A percentile compares a stretch with the other conserved stretches of the same genome.
Evolutionary conservation across 129 eudicot genomes (phyloP).

Genomic region (Pseudognaphalium luteoalbum): DNA sequence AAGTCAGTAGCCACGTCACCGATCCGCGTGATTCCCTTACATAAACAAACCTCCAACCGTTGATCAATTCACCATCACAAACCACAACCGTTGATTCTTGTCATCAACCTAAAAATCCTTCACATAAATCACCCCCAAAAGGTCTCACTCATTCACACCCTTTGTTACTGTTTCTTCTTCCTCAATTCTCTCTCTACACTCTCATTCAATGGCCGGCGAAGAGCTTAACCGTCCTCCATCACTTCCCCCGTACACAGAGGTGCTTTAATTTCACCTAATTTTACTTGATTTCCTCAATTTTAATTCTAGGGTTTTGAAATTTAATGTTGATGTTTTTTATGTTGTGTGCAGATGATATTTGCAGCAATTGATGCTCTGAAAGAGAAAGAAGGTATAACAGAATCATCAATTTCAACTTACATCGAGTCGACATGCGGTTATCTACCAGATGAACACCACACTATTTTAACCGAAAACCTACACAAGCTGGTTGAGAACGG

Average conservation of each 20-base stretch:
- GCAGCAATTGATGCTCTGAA: conserved; percentile 64
- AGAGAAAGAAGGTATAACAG: conserved; percentile 50
- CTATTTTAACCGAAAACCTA: conserved; percentile 42
- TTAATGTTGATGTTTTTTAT: neutral
- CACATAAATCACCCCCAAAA: conserved; percentile 33
- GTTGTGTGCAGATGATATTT: conserved; percentile 57
- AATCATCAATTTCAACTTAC: conserved; percentile 58
- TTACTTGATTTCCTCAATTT: neutral
- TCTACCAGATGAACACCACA: conserved; percentile 51
- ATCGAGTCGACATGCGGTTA: conserved; percentile 62
- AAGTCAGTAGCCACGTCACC: conserved; percentile 42
- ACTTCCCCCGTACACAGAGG: conserved; percentile 61
- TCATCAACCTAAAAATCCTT: neutral
- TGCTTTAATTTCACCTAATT: conserved; percentile 12
- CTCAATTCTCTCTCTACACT: neutral
- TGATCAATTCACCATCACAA: conserved; percentile 21
- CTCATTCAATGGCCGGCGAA: conserved; percentile 54
- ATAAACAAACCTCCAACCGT: conserved; percentile 17
- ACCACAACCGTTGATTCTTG: conserved; percentile 32
- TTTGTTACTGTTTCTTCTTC: conserved; percentile 40
- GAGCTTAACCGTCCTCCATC: conserved; percentile 41
- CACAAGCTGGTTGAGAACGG: conserved; percentile 54
- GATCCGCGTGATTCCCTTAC: conserved; percentile 39
- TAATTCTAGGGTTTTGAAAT: neutral
- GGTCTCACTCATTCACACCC: conserved; percentile 37